Evolutionary conservation across 2,329 filamentous ascomycete genomes (phyloP), one percentile per base, ranked within the genome.

Genomic region (Reticulascus tulasneorum): DNA sequence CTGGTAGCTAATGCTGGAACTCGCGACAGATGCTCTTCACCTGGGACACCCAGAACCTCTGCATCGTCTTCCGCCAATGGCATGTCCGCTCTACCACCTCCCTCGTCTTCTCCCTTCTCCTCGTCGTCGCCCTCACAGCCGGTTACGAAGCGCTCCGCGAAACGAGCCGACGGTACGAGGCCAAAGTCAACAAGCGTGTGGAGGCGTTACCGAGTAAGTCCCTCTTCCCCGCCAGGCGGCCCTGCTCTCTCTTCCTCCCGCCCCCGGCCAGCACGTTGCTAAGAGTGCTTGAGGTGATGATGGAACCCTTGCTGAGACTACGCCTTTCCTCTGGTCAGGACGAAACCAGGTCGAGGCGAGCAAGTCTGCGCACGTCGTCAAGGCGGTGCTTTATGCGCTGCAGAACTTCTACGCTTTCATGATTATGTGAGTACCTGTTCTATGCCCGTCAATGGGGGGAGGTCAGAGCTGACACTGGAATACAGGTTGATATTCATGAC

Each of bases 381-480:
- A 95, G 71, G 86, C 86, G 19, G 63, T 76, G 21, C 67, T 98
- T 37, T 98, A 98, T 68, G 91, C 83, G 15, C 63, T 93, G 33
- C 93, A 98, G 70, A 94, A 93, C 49, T 97, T 97, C 63, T 98
- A 98, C 63, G 94, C 90, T 29, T 97, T 98, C 56, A 97, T 98
- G 75, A 90, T 98, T 59, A 98, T 98, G 93, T 96, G 61, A 81
- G 91, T 82, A n/a, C n/a, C n/a, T n/a, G n/a, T n/a, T n/a, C n/a
- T n/a, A n/a, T n/a, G n/a, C n/a, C n/a, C n/a, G n/a, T n/a, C n/a
- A n/a, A n/a, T n/a, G n/a, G n/a, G n/a, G n/a, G n/a, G n/a, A n/a
- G n/a, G n/a, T n/a, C n/a, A 18, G 22, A 24, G 11, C 9, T 46
- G 29, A 46, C 39, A 20, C 5, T 7, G 2, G 3, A 10, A n/a